phyloP scores from a whole-genome alignment of 2,329 filamentous ascomycete genomes.

The Ophiostoma triangulosporum region DNA sequence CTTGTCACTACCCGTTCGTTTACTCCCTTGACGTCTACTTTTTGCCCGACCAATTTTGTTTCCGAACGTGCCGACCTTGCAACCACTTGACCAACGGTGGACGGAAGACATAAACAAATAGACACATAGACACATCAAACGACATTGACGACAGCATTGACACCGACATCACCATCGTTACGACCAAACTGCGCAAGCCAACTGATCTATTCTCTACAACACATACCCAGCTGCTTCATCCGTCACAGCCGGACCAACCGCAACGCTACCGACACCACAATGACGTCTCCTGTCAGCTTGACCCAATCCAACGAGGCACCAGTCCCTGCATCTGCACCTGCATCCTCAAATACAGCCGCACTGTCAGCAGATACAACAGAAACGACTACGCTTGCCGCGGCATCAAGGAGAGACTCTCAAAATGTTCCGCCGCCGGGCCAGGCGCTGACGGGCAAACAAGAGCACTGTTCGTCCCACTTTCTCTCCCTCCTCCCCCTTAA shows the following conservation, averaged over 20 bases:
- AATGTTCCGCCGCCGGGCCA: conserved; percentile 27
- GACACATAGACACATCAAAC: not conserved
- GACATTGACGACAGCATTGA: not conserved
- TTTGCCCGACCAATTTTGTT: not conserved
- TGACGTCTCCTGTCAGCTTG: not conserved
- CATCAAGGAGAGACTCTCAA: not conserved
- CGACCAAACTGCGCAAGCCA: too few relatives aligned
- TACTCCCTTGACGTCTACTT: not conserved
- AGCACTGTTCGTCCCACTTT: conserved; percentile 69
- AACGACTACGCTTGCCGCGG: not conserved
- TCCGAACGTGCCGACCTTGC: not conserved
- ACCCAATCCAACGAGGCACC: not conserved
- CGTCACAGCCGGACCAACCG: not conserved
- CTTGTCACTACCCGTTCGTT: not conserved
- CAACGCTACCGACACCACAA: not conserved
- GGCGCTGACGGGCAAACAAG: conserved; percentile 81
- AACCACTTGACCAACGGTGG: not conserved
- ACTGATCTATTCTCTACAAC: too few relatives aligned
- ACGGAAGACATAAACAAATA: not conserved
- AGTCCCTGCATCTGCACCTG: not conserved
- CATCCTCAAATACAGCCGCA: not conserved
- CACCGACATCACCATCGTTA: too few relatives aligned
- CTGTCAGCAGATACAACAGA: not conserved
- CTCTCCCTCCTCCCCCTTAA: not conserved
- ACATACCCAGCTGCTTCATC: not conserved